Base-by-base conservation (phyloP, 805 yeast genomes). In the Saturnispora dispora region DNA sequence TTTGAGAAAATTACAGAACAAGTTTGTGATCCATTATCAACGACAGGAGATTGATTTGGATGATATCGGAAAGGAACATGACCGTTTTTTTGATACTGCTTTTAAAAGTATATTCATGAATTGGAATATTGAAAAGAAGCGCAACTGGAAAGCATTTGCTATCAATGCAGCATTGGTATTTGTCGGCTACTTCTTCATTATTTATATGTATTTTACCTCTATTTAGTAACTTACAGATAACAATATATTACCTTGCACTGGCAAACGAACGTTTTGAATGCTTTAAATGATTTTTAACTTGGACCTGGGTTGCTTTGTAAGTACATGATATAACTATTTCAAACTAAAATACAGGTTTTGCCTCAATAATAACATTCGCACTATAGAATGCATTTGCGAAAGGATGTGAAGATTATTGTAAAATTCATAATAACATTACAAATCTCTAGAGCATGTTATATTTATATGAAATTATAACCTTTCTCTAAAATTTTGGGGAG, bases 111-210 rank as follows among this genome's bases (percentile, higher is more conserved):
- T 27, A 15, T n/a, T 58, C 2, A 32, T 58, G 8, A 59, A 63
- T 36, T 63, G 67, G 67, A 45, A 54, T 11, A 46, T 63, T 37
- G 59, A 60, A 7, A 37, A 44, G 5, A 22, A 40, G 4, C 39
- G 22, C 9, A 53, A 53, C 42, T 55, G 53, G 56, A 37, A 18
- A 9, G 39, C 52, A 1, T 59, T 58, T 37, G 9, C 22, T 6
- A 7, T 52, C 2, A 63, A 62, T 49, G 35, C 56, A 0, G 13
- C 22, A 1, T 22, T 51, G 9, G 15, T 55, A 4, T 2, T 52
- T 3, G 28, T 45, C 15, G 10, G 55, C 5, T 48, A 50, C 17
- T 8, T 57, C 32, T 20, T 36, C 37, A 53, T 57, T 4, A 30
- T 61, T 40, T n/a, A 36, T 11, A 48, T 56, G 55, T 62, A 62